A percentile compares a stretch with the other conserved stretches of the same genome.
Evolutionary conservation across 257 asterid species (phyloP).

Genomic region (Solanum chilense): DNA sequence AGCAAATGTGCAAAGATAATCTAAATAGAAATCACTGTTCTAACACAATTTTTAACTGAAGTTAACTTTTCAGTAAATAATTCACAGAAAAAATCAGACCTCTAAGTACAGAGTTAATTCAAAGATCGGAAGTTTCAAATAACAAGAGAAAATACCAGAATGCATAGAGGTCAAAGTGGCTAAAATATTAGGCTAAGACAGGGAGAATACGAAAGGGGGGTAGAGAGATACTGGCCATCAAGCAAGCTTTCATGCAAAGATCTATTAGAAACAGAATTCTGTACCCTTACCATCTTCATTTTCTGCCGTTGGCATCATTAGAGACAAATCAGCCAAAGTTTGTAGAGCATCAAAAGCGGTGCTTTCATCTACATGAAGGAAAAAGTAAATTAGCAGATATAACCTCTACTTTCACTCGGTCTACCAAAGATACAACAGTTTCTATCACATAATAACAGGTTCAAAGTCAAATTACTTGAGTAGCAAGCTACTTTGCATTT

Average conservation of each 20-base stretch:
- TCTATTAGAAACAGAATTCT: constrained; percentile 2
- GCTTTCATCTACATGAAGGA: constrained; percentile 54
- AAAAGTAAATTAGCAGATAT: background rate
- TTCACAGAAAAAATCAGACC: background rate
- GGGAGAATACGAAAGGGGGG: background rate
- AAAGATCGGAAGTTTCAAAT: background rate
- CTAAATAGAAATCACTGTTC: no score
- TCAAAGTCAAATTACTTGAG: background rate
- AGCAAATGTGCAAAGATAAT: no score
- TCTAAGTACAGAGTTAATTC: background rate
- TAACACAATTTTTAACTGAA: no score
- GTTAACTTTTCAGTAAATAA: background rate
- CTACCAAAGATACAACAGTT: background rate
- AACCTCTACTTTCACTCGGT: background rate
- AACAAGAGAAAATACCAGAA: background rate
- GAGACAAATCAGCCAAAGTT: constrained; percentile 77
- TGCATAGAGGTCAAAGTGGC: background rate
- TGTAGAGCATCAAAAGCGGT: constrained; percentile 70
- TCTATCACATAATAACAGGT: background rate
- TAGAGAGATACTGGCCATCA: background rate
- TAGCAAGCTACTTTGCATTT: background rate
- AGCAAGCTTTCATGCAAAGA: background rate
- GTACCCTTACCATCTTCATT: constrained; percentile 56
- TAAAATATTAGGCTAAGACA: background rate
- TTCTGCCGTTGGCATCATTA: constrained; percentile 62